Evolutionary conservation across 2,329 filamentous ascomycete species (phyloP), one percentile per base, ranked within the genome.

Genomic region (Scedosporium aurantiacum): DNA sequence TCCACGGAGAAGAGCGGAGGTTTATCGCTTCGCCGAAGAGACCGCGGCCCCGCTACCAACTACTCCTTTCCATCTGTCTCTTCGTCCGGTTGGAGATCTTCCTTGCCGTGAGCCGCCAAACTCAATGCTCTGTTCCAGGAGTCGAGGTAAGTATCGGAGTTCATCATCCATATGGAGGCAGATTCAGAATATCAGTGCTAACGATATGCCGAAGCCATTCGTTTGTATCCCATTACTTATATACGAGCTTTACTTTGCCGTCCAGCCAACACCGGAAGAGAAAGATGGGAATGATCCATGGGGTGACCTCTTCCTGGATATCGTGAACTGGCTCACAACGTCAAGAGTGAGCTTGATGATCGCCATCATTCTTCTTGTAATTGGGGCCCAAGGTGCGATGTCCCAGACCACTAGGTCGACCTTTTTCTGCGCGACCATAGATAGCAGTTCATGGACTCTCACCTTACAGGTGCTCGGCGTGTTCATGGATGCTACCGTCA

Each of bases 91-190:
- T 83, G 16, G 78, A 82, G 63, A 67, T 79, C 2, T 77, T 79
- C 41, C 74, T 80, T 59, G 71, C 69, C 37, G 75, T 81, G 1
- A 73, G 77, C 14, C 69, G 70, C 27, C 74, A 78, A 62, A 74
- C 80, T 41, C 80, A 83, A 68, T 84, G 82, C 66, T 74, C 79
- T 5, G 71, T 69, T 12, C 71, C 76, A 21, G 80, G 80, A 2
- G 65, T 83, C 16, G 79, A 83, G 74, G 80, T 60, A 55, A 37
- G 58, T 14, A 18, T 16, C 7, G 27, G 23, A 18, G 12, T 21
- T 54, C 21, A 12, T 37, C 32, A 37, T 37, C 32, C 32, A 37
- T 10, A 3, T 37, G 32, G 32, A 37, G 32, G 10, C 14, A 14
- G 14, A 37, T 3, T 37, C 3, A 3, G 4, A 37, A 37, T 37